These are phyloP conservation scores for Chrysoporthe austroafricana DNA, from an alignment of 2,329 filamentous ascomycete genomes.

Conservation along the genomic window DNA sequence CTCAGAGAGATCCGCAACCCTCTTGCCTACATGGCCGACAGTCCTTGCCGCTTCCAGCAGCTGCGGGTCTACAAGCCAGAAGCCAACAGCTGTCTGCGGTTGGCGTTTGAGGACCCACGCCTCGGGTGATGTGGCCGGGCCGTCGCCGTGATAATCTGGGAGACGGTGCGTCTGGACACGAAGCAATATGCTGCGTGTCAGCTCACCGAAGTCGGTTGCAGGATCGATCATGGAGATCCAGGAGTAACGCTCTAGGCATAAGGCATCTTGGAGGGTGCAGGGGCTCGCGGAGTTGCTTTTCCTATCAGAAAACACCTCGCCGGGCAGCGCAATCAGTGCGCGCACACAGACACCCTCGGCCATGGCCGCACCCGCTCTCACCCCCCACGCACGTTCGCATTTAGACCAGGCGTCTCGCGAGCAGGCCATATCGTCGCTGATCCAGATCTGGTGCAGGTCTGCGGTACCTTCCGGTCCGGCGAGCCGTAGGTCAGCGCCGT, in stretches of 20 bases:
- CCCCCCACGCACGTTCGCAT: neutral
- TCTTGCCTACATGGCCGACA: neutral
- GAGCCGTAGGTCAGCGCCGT: conserved; percentile 1
- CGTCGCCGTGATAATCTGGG: neutral
- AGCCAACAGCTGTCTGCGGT: conserved; percentile 14
- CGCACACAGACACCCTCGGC: neutral
- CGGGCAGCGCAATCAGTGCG: neutral
- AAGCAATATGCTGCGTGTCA: neutral
- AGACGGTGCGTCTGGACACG: neutral
- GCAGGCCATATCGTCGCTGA: neutral
- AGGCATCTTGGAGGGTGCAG: neutral
- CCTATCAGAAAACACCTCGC: neutral
- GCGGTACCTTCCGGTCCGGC: neutral
- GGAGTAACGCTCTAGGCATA: neutral
- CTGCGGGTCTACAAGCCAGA: conserved; percentile 16
- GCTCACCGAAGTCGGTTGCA: neutral
- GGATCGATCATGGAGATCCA: conserved; percentile 4
- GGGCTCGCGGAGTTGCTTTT: no score
- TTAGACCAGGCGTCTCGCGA: neutral
- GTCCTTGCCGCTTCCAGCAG: conserved; percentile 9
- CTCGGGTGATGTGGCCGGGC: conserved; percentile 6
- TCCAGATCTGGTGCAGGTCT: conserved; percentile 3
- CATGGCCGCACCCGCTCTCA: neutral
- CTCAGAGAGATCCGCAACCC: no score
- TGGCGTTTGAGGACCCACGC: conserved; percentile 6